phyloP scores from a whole-genome alignment of 2,329 filamentous ascomycete genomes.

The Aspergillus sp. region DNA sequence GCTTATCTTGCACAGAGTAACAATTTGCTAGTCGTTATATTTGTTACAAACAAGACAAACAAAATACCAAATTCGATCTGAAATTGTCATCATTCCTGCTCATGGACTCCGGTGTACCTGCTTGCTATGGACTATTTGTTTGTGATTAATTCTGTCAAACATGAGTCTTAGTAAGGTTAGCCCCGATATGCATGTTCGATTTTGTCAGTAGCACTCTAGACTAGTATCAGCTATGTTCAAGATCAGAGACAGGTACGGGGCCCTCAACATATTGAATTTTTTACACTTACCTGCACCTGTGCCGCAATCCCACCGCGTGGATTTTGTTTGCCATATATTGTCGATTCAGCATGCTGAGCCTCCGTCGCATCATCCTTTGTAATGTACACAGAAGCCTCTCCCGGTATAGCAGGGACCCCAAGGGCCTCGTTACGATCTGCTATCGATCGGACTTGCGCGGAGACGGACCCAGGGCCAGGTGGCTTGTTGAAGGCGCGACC shows the following conservation, averaged over 20 bases:
- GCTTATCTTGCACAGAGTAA: too few species aligned
- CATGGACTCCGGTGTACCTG: too few species aligned
- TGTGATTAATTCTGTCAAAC: neutral
- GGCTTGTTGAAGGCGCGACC: conserved; percentile 36
- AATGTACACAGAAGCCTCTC: conserved; percentile 28
- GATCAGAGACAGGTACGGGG: too few species aligned
- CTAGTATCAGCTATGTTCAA: too few species aligned
- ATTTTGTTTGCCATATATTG: conserved; percentile 34
- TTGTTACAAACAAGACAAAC: too few species aligned
- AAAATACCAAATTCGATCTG: too few species aligned
- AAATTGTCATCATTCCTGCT: too few species aligned
- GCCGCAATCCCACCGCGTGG: conserved; percentile 34
- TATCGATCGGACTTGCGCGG: conserved; percentile 36
- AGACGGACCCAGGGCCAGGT: conserved; percentile 32
- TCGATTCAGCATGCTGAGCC: conserved; percentile 26
- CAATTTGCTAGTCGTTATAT: too few species aligned
- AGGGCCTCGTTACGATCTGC: conserved; percentile 36
- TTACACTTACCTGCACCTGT: conserved; percentile 34
- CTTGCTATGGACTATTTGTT: too few species aligned
- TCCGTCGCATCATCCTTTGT: conserved; percentile 37
- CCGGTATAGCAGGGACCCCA: conserved; percentile 26
- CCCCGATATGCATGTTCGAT: conserved; percentile 23
- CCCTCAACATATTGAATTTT: too few species aligned
- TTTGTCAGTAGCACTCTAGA: conserved; percentile 39
- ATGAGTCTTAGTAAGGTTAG: neutral